Base-by-base conservation (phyloP, 2,329 filamentous ascomycete species). In the Fusarium piperis region DNA sequence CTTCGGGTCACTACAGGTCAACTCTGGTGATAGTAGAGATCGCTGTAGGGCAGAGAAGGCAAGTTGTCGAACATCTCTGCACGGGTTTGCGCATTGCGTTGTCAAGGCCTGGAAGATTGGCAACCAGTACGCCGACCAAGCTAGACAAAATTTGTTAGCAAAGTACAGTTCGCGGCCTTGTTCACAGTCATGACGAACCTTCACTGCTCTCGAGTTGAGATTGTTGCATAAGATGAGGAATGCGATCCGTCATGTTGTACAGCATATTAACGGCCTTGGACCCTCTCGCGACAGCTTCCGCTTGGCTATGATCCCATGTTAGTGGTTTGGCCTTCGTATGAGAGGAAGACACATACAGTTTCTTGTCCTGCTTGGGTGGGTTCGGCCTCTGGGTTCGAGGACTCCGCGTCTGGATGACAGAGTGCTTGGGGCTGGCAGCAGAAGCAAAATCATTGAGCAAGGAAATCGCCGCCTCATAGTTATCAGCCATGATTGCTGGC, bases 101-200 rank as follows among this genome's bases (percentile, higher is more conserved):
- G 93, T 96, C 18, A 99, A 84, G 7, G 94, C 93, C 74, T 94
- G 90, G 81, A 99, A 96, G 28, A 99, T 94, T 2, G 95, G 96
- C 15, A 95, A 91, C 96, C 96, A 99, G 80, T 99, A 99, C 10
- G 96, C 94, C 57, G 94, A 94, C 96, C 96, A 99, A 15, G 96
- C 96, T 93, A 13, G 70, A n/a, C 52, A 15, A 7, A 23, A 35
- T n/a, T 32, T 12, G 44, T 79, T 38, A 77, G 55, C 35, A 44
- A 55, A 20, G n/a, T 13, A n/a, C 7, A 39, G 18, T 15, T 6
- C 20, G n/a, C 2, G 12, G 57, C n/a, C 16, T 16, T 32, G 4
- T 16, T 15, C 3, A 23, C 23, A 18, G 11, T 35, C 5, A 33
- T 44, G n/a, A 71, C 85, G 68, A 82, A 93, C 92, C 92, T 86